Conservation (phyloP, 2,329 filamentous ascomycete species). For the Colletotrichum kahawae region DNA sequence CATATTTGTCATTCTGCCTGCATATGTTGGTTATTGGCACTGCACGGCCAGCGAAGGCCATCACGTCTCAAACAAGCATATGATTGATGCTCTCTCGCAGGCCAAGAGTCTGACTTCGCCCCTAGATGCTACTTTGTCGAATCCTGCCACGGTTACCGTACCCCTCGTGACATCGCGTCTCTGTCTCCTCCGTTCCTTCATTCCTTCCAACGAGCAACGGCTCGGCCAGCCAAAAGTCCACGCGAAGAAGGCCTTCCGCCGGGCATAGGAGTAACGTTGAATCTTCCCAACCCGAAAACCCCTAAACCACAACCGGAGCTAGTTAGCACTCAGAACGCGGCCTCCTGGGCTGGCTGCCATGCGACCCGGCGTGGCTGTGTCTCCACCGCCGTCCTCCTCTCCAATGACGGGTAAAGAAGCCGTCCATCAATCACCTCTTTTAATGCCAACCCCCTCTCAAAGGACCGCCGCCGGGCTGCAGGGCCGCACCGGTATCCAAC, state of each 20-base stretch:
- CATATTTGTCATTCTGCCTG: neutral
- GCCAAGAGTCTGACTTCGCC: neutral
- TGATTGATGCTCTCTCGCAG: neutral
- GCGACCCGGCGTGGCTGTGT: neutral
- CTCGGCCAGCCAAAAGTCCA: neutral
- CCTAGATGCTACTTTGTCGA: neutral
- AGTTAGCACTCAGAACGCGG: neutral
- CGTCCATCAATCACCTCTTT: neutral
- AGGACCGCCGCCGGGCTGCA: neutral
- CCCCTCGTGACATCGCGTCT: neutral
- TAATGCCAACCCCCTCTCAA: neutral
- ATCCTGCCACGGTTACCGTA: neutral
- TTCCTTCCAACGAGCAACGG: neutral
- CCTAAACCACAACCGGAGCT: neutral
- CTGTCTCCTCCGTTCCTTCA: neutral
- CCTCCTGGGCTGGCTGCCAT: neutral
- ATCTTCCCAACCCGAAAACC: neutral
- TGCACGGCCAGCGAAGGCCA: neutral
- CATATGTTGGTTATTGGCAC: neutral
- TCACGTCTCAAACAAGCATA: neutral
- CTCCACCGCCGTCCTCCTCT: neutral
- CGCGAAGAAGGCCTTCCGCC: neutral
- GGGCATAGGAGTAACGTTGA: neutral
- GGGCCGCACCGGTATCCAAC: constrained; percentile 1
- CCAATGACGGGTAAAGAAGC: neutral